Percentiles rank a stretch among this genome's conserved stretches.
Evolutionary conservation across 495 filamentous ascomycete genomes (phyloP).

Genomic region (Xylaria acuta): DNA sequence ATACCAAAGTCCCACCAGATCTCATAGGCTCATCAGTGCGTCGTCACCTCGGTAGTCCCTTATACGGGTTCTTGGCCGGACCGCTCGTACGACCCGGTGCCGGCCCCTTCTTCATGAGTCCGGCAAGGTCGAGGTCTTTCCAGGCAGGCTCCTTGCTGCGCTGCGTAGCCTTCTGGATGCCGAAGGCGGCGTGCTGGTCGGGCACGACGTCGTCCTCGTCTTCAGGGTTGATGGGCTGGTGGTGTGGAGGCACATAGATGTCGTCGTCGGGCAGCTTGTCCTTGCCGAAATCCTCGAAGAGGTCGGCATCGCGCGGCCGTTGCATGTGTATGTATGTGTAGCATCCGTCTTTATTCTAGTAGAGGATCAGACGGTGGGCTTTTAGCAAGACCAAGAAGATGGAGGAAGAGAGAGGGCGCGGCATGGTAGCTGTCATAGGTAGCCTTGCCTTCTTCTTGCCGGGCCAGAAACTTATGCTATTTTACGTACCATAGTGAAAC

Average conservation of each 20-base stretch:
- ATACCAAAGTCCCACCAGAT: background rate
- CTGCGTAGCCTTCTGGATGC: slow-evolving; percentile 86
- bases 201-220: slow-evolving; percentile 98
- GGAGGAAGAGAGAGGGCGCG: background rate
- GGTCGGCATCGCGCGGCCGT: slow-evolving; percentile 78
- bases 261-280: slow-evolving; percentile 73
- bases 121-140: slow-evolving; percentile 83
- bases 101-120: slow-evolving; percentile 69
- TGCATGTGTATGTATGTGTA: slow-evolving; percentile 90
- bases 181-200: slow-evolving; percentile 96
- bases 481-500: background rate
- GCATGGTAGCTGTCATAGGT: background rate
- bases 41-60: slow-evolving; percentile 55
- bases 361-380: background rate
- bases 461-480: background rate
- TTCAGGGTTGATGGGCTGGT: slow-evolving; percentile 93
- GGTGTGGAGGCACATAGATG: slow-evolving; percentile 86
- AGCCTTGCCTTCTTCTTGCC: background rate
- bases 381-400: background rate
- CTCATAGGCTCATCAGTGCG: slow-evolving; percentile 6
- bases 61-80: slow-evolving; percentile 32
- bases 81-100: slow-evolving; percentile 27
- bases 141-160: slow-evolving; percentile 73
- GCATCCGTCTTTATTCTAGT: slow-evolving; percentile 85
- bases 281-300: slow-evolving; percentile 87